A percentile compares a stretch with the other conserved stretches of the same genome.
Evolutionary conservation across 441 rosid genomes (phyloP).

Genomic region (Adansonia rubrostipa): DNA sequence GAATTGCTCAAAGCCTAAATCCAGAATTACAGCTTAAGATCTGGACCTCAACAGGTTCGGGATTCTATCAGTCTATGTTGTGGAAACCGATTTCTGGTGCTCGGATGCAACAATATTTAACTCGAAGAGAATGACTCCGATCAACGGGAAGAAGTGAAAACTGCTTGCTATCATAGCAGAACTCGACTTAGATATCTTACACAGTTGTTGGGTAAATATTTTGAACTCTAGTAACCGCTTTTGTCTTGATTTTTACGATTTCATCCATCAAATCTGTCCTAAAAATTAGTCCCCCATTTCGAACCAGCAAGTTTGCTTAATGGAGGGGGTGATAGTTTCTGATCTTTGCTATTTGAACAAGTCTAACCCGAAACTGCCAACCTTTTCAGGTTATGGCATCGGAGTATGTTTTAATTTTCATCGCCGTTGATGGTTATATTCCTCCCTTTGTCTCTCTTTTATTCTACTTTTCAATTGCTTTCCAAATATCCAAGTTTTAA

Average conservation of each 20-base stretch:
- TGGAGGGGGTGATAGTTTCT: background rate
- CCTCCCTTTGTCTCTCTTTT: too few relatives aligned
- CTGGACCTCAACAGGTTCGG: background rate
- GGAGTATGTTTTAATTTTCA: too few relatives aligned
- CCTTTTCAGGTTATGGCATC: too few relatives aligned
- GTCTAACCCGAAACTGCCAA: too few relatives aligned
- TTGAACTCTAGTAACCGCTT: background rate
- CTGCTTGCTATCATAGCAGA: background rate
- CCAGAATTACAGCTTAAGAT: background rate
- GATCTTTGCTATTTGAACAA: background rate
- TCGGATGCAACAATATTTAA: background rate
- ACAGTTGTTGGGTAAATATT: conserved; percentile 4
- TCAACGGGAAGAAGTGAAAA: background rate
- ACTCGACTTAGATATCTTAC: background rate
- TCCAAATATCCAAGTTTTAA: too few relatives aligned
- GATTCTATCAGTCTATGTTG: background rate
- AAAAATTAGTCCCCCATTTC: background rate
- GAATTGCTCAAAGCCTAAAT: background rate
- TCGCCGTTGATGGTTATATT: too few relatives aligned
- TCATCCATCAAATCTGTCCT: background rate
- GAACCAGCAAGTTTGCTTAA: background rate
- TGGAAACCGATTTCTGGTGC: background rate
- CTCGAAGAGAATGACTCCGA: background rate
- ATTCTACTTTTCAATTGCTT: too few relatives aligned
- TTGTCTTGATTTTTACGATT: background rate